These are phyloP conservation scores for Exophiala oligosperma DNA, from an alignment of 2,329 filamentous ascomycete species.

Conservation along the genomic window DNA sequence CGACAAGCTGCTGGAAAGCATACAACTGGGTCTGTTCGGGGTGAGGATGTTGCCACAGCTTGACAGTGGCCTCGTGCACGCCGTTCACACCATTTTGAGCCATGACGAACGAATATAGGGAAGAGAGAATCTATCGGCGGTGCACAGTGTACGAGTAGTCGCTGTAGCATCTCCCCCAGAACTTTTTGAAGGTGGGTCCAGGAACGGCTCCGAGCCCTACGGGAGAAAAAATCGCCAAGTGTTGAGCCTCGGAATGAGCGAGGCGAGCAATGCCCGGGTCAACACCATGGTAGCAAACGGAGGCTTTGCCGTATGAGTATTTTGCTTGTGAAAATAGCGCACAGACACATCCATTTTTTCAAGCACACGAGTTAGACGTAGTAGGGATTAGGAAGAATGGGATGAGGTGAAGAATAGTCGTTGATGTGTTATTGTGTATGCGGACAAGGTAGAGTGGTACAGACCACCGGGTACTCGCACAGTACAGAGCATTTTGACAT, in stretches of 20 bases:
- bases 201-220: not conserved
- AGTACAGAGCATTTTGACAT: too few relatives aligned
- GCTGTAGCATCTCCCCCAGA: not conserved
- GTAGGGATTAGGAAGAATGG: too few relatives aligned
- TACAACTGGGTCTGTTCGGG: constrained; percentile 70
- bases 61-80: constrained; percentile 29
- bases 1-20: constrained; percentile 69
- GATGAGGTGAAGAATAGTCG: too few relatives aligned
- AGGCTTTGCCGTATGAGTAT: not conserved
- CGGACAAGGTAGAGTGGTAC: too few relatives aligned
- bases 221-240: not conserved
- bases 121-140: not conserved
- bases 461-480: too few relatives aligned
- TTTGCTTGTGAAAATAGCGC: not conserved
- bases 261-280: not conserved
- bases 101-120: constrained; percentile 8
- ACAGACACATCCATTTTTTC: too few relatives aligned
- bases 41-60: constrained; percentile 71
- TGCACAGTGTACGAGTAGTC: too few relatives aligned
- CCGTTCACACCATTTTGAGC: constrained; percentile 15
- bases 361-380: too few relatives aligned
- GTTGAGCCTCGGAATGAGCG: not conserved
- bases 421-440: too few relatives aligned
- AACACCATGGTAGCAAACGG: not conserved
- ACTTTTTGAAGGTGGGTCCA: not conserved